Base-by-base conservation (phyloP, 106 monocot genomes). In the Phalaenopsis equestris region DNA sequence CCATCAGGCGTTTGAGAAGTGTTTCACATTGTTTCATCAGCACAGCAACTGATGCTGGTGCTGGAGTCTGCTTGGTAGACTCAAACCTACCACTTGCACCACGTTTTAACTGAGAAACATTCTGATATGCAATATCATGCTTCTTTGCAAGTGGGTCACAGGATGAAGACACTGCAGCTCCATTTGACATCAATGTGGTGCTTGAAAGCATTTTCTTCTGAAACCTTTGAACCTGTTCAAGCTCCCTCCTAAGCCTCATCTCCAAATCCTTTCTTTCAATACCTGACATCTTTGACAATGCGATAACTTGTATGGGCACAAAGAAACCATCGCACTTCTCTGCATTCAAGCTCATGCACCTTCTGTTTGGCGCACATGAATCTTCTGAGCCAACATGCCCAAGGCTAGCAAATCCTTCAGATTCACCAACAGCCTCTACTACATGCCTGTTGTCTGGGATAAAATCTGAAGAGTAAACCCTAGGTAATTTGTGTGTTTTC, bases 1-100 rank as follows among this genome's bases (percentile, higher is more conserved):
- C 48, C 87, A 92, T 84, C 83, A 94, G 64, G 6, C 84, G 84
- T 48, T 87, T 94, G 23, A 98, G 86, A 42, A 98, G 83, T 38
- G 81, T 48, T 18, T 88, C 89, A 77, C 98, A 98, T 37, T 94
- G 87, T 80, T 98, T 98, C 83, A 94, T 87, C 72, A 98, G 8
- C 75, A 76, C 56, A 16, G 55, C 41, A 58, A 81, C 70, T 41
- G 78, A 70, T 16, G 67, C 9, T 48, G 81, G 67, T 45, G 79
- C 56, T 19, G 55, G 79, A 21, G 30, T 73, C 10, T 42, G 79
- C 82, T 91, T 94, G 4, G 37, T 56, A 19, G 90, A 85, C 73
- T 86, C 86, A 79, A 89, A 87, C 70, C 87, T 82, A 39, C 95
- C 92, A 23, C 76, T 77, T 1, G 70, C 52, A 21, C 92, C 87